phyloP scores from a whole-genome alignment of 2,329 filamentous ascomycete species.

The Thelonectria blattea region DNA sequence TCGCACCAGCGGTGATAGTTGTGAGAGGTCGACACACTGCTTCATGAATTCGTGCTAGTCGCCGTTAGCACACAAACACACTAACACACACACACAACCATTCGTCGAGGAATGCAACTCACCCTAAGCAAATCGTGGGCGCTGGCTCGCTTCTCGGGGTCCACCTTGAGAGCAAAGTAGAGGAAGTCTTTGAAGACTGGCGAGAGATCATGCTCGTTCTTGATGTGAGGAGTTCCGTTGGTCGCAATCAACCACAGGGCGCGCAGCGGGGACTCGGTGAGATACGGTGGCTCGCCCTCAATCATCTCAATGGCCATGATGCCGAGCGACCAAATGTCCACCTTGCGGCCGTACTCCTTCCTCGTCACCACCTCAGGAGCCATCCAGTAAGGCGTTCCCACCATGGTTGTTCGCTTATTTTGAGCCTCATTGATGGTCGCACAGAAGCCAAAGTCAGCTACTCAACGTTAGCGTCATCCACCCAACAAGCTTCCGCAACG shows the following conservation, averaged over 20 bases:
- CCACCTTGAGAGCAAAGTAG: constrained; percentile 91
- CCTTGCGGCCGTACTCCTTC: constrained; percentile 97
- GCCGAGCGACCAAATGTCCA: constrained; percentile 97
- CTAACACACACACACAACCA: too few relatives aligned
- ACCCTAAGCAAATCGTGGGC: constrained; percentile 93
- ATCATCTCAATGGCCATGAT: constrained; percentile 99
- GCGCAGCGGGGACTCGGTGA: constrained; percentile 91
- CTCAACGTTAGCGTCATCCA: constrained; percentile 40
- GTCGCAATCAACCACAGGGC: constrained; percentile 96
- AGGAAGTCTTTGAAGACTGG: constrained; percentile 89
- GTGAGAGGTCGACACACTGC: constrained; percentile 73
- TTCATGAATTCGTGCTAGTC: constrained; percentile 81
- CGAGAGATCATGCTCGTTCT: constrained; percentile 85
- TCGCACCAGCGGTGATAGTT: constrained; percentile 84
- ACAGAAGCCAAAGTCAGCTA: constrained; percentile 98
- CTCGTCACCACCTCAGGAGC: constrained; percentile 96
- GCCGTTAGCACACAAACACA: constrained; percentile 26
- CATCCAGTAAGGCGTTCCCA: constrained; percentile 99
- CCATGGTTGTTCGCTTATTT: constrained; percentile 98
- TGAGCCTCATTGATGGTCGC: constrained; percentile 97
- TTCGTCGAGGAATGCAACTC: constrained; percentile 48
- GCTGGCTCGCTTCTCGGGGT: constrained; percentile 94
- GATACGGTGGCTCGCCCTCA: constrained; percentile 94
- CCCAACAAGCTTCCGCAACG: not conserved
- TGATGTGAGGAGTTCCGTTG: constrained; percentile 93